Evolutionary conservation across 169 alveolate species (phyloP).

Genomic region (Cryptosporidium viatorum): DNA sequence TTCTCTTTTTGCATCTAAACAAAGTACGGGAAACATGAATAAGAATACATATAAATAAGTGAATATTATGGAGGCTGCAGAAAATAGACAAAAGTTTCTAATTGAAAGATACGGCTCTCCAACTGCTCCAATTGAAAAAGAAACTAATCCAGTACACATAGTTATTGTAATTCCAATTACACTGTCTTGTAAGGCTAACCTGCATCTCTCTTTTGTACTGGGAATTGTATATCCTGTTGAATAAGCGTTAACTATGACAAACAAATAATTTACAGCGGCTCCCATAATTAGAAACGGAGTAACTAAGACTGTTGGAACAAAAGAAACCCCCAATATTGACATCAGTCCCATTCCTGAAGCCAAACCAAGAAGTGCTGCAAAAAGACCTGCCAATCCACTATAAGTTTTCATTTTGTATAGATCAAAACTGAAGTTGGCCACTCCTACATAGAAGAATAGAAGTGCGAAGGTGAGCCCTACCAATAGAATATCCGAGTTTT

Average conservation of each 20-base stretch:
- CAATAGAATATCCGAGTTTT: constrained; percentile 78
- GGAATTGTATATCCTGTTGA: constrained; percentile 79
- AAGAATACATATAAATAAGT: constrained; percentile 66
- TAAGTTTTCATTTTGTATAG: constrained; percentile 75
- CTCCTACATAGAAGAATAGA: constrained; percentile 79
- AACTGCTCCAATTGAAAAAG: constrained; percentile 72
- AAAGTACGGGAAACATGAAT: constrained; percentile 72
- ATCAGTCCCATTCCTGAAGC: constrained; percentile 82
- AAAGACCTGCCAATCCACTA: constrained; percentile 82
- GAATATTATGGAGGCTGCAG: constrained; percentile 71
- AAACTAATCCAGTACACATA: constrained; percentile 74
- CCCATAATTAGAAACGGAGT: constrained; percentile 83
- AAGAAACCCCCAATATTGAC: constrained; percentile 79
- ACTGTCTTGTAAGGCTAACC: constrained; percentile 77
- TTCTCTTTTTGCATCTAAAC: constrained; percentile 69
- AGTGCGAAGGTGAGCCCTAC: constrained; percentile 82
- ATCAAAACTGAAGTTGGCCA: constrained; percentile 82
- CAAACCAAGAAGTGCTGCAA: constrained; percentile 82
- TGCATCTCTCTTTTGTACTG: constrained; percentile 79
- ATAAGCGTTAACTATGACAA: constrained; percentile 81
- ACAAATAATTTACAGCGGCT: constrained; percentile 82
- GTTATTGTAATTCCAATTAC: constrained; percentile 76
- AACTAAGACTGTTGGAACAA: constrained; percentile 82
- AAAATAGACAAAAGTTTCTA: constrained; percentile 56
- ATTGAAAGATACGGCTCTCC: constrained; percentile 73